phyloP scores from a whole-genome alignment of 2,329 filamentous ascomycete genomes.

The Fonsecaea erecta region DNA sequence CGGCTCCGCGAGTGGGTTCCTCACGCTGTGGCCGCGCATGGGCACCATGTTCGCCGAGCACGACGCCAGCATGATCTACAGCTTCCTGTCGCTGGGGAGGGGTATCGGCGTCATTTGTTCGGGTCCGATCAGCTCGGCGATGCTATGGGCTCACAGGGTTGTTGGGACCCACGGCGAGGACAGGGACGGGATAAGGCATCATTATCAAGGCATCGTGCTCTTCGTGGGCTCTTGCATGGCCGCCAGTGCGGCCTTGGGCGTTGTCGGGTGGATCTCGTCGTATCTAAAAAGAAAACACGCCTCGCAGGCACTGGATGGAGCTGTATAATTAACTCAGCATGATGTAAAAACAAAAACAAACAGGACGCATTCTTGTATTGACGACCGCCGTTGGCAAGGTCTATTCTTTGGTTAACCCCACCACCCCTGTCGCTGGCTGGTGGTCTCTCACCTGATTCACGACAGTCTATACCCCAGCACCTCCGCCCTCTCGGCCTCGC shows the following conservation, averaged over 20 bases:
- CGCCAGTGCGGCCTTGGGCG: slow-evolving; percentile 16
- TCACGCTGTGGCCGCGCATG: slow-evolving; percentile 52
- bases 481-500: slow-evolving; percentile 18
- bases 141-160: neutral
- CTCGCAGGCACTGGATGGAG: neutral
- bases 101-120: slow-evolving; percentile 58
- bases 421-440: neutral
- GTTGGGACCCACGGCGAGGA: neutral
- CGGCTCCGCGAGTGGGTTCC: slow-evolving; percentile 50
- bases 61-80: slow-evolving; percentile 57
- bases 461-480: slow-evolving; percentile 13
- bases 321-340: neutral
- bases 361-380: too few relatives aligned
- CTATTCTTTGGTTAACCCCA: neutral
- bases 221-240: slow-evolving; percentile 30
- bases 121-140: slow-evolving; percentile 56
- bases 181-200: neutral
- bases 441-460: neutral
- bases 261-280: slow-evolving; percentile 4
- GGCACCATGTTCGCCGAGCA: slow-evolving; percentile 47
- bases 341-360: too few relatives aligned
- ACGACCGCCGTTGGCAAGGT: neutral
- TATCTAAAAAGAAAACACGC: neutral
- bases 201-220: slow-evolving; percentile 7
- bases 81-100: slow-evolving; percentile 54